Conservation (phyloP, 2,329 filamentous ascomycete species). For the Exophiala phaeomuriformis region DNA sequence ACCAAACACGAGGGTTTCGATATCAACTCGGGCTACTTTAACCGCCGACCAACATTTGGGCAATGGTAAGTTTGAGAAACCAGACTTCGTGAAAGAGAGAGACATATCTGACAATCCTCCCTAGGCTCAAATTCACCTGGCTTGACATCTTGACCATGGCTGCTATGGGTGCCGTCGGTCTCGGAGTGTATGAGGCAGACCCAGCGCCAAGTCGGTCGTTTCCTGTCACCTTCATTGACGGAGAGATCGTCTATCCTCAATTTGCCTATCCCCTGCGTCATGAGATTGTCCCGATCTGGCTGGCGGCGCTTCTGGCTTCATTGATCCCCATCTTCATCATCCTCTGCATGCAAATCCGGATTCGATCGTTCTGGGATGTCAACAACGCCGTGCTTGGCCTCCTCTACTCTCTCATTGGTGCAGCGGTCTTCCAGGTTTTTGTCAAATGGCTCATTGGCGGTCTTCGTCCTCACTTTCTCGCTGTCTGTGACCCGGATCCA, state of each 20-base stretch:
- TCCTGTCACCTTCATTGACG: constrained; percentile 58
- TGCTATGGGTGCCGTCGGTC: constrained; percentile 56
- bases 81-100: neutral
- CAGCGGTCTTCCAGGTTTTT: constrained; percentile 70
- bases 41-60: constrained; percentile 53
- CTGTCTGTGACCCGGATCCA: constrained; percentile 58
- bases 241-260: constrained; percentile 61
- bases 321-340: constrained; percentile 61
- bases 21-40: constrained; percentile 37
- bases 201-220: constrained; percentile 64
- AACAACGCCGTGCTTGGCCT: constrained; percentile 66
- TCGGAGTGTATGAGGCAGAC: constrained; percentile 53
- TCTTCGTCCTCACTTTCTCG: constrained; percentile 63
- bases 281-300: constrained; percentile 65
- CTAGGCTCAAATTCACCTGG: constrained; percentile 47
- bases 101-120: neutral
- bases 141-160: constrained; percentile 63
- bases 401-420: constrained; percentile 61
- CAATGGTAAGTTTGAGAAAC: constrained; percentile 49
- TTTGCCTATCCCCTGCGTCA: constrained; percentile 65
- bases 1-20: constrained; percentile 13
- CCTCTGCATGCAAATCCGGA: constrained; percentile 58
- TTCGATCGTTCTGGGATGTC: constrained; percentile 58
- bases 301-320: constrained; percentile 58
- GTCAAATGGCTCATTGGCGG: constrained; percentile 69